Conservation (phyloP, 208 protist species). For the Endotrypanum monterogeii region DNA sequence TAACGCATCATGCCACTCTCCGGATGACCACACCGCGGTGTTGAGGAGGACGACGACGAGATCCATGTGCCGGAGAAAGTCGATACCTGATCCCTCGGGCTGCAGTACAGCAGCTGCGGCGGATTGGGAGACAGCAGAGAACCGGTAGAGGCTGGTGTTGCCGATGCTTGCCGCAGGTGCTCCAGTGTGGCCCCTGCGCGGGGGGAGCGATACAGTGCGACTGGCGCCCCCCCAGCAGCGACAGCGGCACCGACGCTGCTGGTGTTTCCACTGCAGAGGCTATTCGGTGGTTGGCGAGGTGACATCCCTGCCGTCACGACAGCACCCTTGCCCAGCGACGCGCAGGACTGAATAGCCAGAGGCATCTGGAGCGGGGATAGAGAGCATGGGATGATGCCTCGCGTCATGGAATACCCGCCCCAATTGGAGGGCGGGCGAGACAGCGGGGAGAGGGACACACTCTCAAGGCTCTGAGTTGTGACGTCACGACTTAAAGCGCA, state of each 20-base stretch:
- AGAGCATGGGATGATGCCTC: constrained; percentile 5
- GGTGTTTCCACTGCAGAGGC: constrained; percentile 6
- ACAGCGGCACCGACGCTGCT: constrained; percentile 4
- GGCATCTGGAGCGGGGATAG: not conserved
- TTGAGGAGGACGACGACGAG: constrained; percentile 1
- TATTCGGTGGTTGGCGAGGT: not conserved
- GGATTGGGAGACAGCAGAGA: not conserved
- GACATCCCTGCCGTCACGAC: constrained; percentile 3
- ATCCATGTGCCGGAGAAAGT: constrained; percentile 10
- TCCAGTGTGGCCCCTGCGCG: not conserved
- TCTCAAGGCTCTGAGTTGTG: constrained; percentile 23
- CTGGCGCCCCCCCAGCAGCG: not conserved
- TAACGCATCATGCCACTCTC: not conserved
- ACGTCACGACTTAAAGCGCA: not conserved
- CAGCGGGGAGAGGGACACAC: constrained; percentile 43
- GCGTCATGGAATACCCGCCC: constrained; percentile 14
- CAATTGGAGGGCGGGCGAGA: constrained; percentile 41
- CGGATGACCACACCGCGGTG: not conserved
- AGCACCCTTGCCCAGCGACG: not conserved
- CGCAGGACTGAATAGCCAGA: not conserved
- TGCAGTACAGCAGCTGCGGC: not conserved
- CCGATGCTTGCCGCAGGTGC: not conserved
- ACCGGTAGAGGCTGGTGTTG: not conserved
- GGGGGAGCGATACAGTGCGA: constrained; percentile 2
- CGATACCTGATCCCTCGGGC: constrained; percentile 10